Base-by-base conservation (phyloP, 352 stramenopile genomes). In the Phytophthora uliginosa region DNA sequence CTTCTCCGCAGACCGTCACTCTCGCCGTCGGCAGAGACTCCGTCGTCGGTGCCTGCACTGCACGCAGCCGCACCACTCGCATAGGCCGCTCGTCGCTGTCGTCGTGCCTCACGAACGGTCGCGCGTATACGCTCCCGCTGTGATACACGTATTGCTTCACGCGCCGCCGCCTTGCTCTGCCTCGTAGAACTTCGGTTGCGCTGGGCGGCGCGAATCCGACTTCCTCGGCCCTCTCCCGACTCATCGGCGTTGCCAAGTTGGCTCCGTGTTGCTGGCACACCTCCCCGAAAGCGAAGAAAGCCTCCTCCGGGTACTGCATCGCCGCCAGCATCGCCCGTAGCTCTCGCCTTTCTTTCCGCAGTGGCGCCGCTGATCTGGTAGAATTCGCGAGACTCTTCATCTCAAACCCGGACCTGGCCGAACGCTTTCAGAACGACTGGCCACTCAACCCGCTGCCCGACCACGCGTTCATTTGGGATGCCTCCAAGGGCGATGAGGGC, bases 381-480 rank as follows among this genome's bases (percentile, higher is more conserved):
- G 52, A 60, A 20, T 79, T 82, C 33, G 75, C 67, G 48, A 62
- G 71, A 12, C 63, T 52, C 18, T 77, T 66, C 64, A 79, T 86
- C 10, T 75, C 70, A 47, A 81, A 58, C 17, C 69, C 74, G 24
- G 74, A 81, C 28, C 24, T 81, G 22, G 65, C 62, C 0, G 70
- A 78, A 24, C 61, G 55, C n/a, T 61, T 61, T n/a, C 55, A 61
- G 55, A 50, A 61, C 13, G 55, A 61, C 55, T 61, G 36, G 55
- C 55, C 55, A 2, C 33, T 61, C n/a, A 61, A 28, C 34, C 34
- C 55, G 55, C 22, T 34, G 33, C 34, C 24, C 9, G 34, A 61
- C 15, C 28, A 50, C 55, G 9, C 50, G 34, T 50, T 24, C 20
- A 51, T 51, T 12, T 61, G 34, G 33, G 34, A 61, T 13, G n/a